These are phyloP conservation scores for Trichophyton mentagrophytes DNA, from an alignment of 2,329 filamentous ascomycete genomes.

Conservation along the genomic window DNA sequence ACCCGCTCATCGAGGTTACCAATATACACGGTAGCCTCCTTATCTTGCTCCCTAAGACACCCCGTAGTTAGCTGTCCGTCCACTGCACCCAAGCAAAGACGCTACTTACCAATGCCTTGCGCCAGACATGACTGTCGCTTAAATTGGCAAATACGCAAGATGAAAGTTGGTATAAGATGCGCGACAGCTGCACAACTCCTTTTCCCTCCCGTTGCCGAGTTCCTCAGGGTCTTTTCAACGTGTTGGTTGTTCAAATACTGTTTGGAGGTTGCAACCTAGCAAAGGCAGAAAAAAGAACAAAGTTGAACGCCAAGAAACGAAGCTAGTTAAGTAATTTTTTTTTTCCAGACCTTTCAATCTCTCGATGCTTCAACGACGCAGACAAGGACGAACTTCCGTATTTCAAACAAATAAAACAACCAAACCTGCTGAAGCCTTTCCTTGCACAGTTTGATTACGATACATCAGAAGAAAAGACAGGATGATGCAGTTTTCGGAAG, in stretches of 20 bases:
- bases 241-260: not conserved
- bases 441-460: not conserved
- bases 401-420: not conserved
- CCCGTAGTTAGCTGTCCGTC: conserved; percentile 13
- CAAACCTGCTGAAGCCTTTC: not conserved
- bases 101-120: conserved; percentile 59
- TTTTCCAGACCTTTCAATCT: not conserved
- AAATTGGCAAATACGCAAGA: not conserved
- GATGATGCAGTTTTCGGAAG: conserved; percentile 68
- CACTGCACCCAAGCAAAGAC: conserved; percentile 11
- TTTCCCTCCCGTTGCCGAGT: not conserved
- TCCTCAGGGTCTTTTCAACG: not conserved
- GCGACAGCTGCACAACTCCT: not conserved
- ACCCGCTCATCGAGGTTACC: conserved; percentile 97
- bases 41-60: conserved; percentile 75
- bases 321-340: not conserved
- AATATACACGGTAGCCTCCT: conserved; percentile 94
- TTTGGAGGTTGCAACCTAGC: not conserved
- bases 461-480: conserved; percentile 9
- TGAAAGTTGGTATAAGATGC: not conserved
- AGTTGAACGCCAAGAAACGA: not conserved
- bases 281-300: not conserved
- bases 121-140: conserved; percentile 44
- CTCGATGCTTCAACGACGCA: not conserved
- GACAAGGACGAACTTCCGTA: conserved; percentile 8